phyloP scores from a whole-genome alignment of 2,329 filamentous ascomycete genomes.

The Ceratocystis destructans region DNA sequence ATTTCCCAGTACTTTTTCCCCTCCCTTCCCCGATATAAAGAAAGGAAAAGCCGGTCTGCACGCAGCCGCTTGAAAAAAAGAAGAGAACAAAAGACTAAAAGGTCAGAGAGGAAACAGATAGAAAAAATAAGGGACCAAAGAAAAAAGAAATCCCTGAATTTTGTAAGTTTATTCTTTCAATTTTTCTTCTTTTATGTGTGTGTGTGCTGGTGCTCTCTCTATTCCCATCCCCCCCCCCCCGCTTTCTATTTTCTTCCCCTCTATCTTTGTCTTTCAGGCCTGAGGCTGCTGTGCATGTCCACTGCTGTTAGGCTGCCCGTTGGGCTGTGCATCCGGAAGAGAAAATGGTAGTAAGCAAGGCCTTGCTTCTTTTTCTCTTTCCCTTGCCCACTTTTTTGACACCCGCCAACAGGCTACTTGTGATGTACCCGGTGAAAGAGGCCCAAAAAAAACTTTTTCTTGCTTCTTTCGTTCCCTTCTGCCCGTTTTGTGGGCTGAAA shows the following conservation, averaged over 20 bases:
- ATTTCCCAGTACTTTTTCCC: neutral
- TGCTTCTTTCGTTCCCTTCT: neutral
- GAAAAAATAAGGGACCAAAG: neutral
- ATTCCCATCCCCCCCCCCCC: too few species aligned
- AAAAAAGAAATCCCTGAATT: neutral
- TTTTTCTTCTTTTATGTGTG: conserved; percentile 1
- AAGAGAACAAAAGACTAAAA: neutral
- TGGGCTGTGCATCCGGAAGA: too few species aligned
- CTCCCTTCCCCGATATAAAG: neutral
- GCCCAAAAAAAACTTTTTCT: conserved; percentile 7
- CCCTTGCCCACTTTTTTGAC: neutral
- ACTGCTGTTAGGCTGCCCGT: neutral
- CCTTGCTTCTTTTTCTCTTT: neutral
- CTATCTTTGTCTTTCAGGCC: neutral
- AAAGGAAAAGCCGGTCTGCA: neutral
- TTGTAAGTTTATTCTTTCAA: neutral
- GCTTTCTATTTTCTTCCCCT: neutral
- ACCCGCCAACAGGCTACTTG: neutral
- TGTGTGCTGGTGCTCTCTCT: neutral
- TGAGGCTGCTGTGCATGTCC: too few species aligned
- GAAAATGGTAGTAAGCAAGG: conserved; percentile 3
- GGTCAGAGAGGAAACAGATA: too few species aligned
- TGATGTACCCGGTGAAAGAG: neutral
- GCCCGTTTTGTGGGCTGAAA: neutral
- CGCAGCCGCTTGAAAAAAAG: neutral